Conservation (phyloP, 1,139 yeast genomes). For the Yamadazyma siamensis region DNA sequence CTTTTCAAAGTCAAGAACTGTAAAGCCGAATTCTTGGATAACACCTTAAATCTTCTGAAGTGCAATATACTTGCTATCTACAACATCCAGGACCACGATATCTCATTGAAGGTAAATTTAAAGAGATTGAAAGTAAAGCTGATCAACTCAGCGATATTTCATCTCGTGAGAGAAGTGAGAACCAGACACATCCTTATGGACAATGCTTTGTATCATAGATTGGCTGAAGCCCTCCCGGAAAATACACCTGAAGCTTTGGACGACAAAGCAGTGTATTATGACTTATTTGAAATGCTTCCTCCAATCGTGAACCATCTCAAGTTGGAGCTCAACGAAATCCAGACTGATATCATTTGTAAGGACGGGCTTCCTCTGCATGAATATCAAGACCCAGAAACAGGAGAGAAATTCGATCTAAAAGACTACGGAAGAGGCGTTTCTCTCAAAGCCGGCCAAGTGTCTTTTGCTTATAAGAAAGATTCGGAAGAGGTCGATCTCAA, state of each 20-base stretch:
- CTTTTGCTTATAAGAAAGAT: slow-evolving; percentile 20
- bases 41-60: slow-evolving; percentile 27
- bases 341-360: slow-evolving; percentile 38
- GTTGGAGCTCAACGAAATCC: slow-evolving; percentile 24
- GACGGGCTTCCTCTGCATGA: slow-evolving; percentile 39
- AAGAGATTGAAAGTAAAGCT: slow-evolving; percentile 31
- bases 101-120: slow-evolving; percentile 24
- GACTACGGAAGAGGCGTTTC: slow-evolving; percentile 42
- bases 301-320: slow-evolving; percentile 23
- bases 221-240: slow-evolving; percentile 1
- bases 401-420: slow-evolving; percentile 30
- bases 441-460: slow-evolving; percentile 21
- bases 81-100: slow-evolving; percentile 18
- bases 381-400: slow-evolving; percentile 21
- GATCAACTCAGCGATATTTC: slow-evolving; percentile 38
- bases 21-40: slow-evolving; percentile 30
- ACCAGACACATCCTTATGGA: slow-evolving; percentile 25
- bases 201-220: slow-evolving; percentile 23
- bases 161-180: slow-evolving; percentile 31
- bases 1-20: slow-evolving; percentile 32
- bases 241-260: slow-evolving; percentile 2
- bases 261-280: slow-evolving; percentile 11
- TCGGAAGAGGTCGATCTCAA: slow-evolving; percentile 20
- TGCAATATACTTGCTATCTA: slow-evolving; percentile 26
- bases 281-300: slow-evolving; percentile 33